Evolutionary conservation across 345 rosid genomes (phyloP).

Genomic region (Syzygium aqueum): DNA sequence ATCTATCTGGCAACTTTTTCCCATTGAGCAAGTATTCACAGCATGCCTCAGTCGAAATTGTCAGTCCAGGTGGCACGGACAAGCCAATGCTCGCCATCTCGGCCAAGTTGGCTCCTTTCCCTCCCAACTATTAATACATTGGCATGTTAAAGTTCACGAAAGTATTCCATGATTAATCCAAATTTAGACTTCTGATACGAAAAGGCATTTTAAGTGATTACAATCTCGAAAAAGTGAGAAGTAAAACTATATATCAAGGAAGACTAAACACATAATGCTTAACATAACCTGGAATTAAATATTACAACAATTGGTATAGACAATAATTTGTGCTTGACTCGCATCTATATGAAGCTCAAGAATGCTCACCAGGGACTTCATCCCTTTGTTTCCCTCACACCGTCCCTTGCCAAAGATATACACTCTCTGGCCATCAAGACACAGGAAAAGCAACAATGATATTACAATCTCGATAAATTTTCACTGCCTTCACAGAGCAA

Average conservation of each 20-base stretch:
- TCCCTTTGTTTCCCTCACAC: conserved; percentile 94
- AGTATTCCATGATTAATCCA: background rate
- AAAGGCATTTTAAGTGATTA: background rate
- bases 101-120: conserved; percentile 94
- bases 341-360: background rate
- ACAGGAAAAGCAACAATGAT: background rate
- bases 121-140: conserved; percentile 58
- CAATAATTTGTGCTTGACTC: background rate
- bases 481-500: background rate
- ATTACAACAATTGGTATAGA: background rate
- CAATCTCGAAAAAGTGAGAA: background rate
- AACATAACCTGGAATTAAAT: background rate
- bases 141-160: background rate
- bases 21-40: conserved; percentile 59
- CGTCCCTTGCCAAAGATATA: conserved; percentile 80
- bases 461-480: background rate
- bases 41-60: conserved; percentile 95
- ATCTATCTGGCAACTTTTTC: conserved; percentile 47
- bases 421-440: conserved; percentile 46
- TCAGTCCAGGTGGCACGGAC: conserved; percentile 92
- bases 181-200: background rate
- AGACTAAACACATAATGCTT: background rate
- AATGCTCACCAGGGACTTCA: conserved; percentile 82
- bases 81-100: conserved; percentile 97
- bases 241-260: background rate